phyloP scores from a whole-genome alignment of 768 basidiomycete species.

The Agrocybe pediades region DNA sequence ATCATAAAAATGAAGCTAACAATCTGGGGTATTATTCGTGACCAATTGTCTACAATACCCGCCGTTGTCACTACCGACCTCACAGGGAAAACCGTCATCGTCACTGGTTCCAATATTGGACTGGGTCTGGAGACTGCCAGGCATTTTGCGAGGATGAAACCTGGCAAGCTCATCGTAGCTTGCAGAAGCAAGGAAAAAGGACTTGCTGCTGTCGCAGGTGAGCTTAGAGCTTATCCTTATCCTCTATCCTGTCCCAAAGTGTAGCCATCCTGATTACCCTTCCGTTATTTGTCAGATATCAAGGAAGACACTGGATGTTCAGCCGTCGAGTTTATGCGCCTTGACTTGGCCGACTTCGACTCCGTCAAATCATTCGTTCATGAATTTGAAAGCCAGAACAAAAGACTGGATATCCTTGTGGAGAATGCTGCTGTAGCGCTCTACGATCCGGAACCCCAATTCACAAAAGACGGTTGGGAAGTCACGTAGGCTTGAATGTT shows the following conservation, averaged over 20 bases:
- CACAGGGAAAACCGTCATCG: slow-evolving; percentile 45
- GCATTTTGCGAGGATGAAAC: slow-evolving; percentile 45
- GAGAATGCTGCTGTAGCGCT: slow-evolving; percentile 39
- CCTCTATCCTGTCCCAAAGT: neutral
- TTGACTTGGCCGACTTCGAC: slow-evolving; percentile 41
- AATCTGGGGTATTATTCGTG: neutral
- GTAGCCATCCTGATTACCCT: neutral
- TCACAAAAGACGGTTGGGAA: slow-evolving; percentile 49
- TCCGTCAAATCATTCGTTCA: slow-evolving; percentile 41
- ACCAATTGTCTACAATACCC: slow-evolving; percentile 16
- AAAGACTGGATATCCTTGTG: slow-evolving; percentile 43
- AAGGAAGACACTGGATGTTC: slow-evolving; percentile 32
- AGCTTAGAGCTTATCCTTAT: slow-evolving; percentile 14
- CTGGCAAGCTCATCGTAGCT: slow-evolving; percentile 39
- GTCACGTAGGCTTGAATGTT: too few species aligned
- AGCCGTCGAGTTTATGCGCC: slow-evolving; percentile 35
- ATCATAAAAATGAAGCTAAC: slow-evolving; percentile 10
- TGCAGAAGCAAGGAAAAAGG: slow-evolving; percentile 37
- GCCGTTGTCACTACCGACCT: slow-evolving; percentile 37
- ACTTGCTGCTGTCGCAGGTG: slow-evolving; percentile 34
- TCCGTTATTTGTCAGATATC: slow-evolving; percentile 18
- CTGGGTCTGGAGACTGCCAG: slow-evolving; percentile 47
- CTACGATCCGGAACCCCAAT: slow-evolving; percentile 8
- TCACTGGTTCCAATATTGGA: slow-evolving; percentile 53
- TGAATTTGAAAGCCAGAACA: slow-evolving; percentile 31